Percentiles rank a stretch among this genome's conserved stretches.
These are phyloP conservation scores for Scheffersomyces lignicola DNA, from an alignment of 1,139 yeast genomes.

Conservation along the genomic window DNA sequence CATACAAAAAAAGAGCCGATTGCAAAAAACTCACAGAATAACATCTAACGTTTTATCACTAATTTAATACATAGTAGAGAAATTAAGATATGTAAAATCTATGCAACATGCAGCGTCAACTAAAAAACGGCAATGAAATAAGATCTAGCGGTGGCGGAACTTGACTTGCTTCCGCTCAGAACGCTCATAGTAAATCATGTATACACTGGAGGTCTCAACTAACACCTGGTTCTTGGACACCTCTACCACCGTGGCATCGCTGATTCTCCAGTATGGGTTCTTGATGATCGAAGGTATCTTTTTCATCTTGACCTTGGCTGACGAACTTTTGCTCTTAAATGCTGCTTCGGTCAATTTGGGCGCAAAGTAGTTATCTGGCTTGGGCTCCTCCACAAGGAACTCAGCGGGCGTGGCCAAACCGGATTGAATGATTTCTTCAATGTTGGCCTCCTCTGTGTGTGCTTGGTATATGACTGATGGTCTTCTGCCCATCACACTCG, in stretches of 20 bases:
- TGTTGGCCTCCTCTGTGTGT: slow-evolving; percentile 33
- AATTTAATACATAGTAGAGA: no score
- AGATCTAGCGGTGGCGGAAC: slow-evolving; percentile 7
- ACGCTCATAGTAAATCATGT: slow-evolving; percentile 79
- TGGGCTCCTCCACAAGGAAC: slow-evolving; percentile 34
- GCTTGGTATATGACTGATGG: slow-evolving; percentile 43
- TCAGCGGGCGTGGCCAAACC: slow-evolving; percentile 49
- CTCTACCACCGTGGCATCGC: slow-evolving; percentile 72
- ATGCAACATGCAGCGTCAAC: no score
- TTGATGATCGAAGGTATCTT: slow-evolving; percentile 55
- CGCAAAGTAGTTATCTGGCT: slow-evolving; percentile 21
- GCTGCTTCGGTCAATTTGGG: not conserved
- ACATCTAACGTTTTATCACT: no score
- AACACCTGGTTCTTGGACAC: slow-evolving; percentile 60
- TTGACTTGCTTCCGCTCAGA: slow-evolving; percentile 31
- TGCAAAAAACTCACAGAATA: no score
- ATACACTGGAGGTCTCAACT: slow-evolving; percentile 70
- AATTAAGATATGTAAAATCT: no score
- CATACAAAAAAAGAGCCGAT: no score
- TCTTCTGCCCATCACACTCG: slow-evolving; percentile 45
- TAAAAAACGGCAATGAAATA: no score
- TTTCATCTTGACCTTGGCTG: slow-evolving; percentile 39
- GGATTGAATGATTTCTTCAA: slow-evolving; percentile 42
- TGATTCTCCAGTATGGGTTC: slow-evolving; percentile 82
- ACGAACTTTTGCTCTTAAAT: slow-evolving; percentile 4